A percentile compares a stretch with the other conserved stretches of the same genome.
phyloP scores from a whole-genome alignment of 257 asterid genomes.

The Mentha longifolia region DNA sequence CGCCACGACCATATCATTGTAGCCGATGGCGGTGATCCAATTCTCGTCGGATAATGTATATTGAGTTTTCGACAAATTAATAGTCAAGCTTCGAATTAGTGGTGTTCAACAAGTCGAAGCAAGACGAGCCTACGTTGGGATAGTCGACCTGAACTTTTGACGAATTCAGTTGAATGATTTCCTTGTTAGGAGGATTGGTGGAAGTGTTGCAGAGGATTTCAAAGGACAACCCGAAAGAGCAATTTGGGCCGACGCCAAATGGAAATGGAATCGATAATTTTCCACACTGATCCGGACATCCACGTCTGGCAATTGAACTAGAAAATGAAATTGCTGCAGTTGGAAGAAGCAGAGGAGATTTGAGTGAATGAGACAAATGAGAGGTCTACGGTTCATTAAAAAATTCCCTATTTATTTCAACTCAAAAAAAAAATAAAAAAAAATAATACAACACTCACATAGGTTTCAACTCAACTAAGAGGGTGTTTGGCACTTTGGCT shows the following conservation, averaged over 20 bases:
- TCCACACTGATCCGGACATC: neutral
- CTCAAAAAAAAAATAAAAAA: no score
- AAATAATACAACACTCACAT: no score
- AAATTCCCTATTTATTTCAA: no score
- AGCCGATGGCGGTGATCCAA: constrained; percentile 30
- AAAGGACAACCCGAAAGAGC: neutral
- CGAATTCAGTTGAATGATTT: neutral
- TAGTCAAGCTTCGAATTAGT: neutral
- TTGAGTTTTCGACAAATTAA: neutral
- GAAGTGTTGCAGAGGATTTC: neutral
- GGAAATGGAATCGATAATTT: neutral
- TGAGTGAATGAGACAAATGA: no score
- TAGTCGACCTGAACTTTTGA: neutral
- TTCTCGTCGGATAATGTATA: constrained; percentile 22
- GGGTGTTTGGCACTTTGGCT: no score
- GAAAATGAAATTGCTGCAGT: neutral
- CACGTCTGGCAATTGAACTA: neutral
- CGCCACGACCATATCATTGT: constrained; percentile 17
- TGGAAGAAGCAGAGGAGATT: neutral
- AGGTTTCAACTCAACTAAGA: no score
- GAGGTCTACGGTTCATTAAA: no score
- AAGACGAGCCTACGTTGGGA: neutral
- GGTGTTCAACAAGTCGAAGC: neutral
- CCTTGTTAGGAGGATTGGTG: neutral
- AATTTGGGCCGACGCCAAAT: neutral